Conservation (phyloP, 441 rosid species). For the Aleurites moluccanus region DNA sequence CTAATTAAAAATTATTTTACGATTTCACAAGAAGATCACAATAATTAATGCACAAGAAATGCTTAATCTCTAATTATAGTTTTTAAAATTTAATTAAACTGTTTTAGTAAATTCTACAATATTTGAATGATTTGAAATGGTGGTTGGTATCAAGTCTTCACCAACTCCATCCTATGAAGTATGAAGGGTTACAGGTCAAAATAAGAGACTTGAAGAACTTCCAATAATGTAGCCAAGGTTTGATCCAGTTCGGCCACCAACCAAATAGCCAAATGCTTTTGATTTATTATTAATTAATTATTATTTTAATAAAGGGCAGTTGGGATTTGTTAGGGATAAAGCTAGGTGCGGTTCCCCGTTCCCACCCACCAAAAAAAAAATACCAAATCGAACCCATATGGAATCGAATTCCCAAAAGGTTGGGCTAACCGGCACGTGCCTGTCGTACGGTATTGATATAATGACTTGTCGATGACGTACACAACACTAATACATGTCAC, state of each 20-base stretch:
- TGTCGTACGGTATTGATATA: slow-evolving; percentile 1
- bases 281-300: background rate
- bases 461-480: background rate
- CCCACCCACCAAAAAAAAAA: too few relatives aligned
- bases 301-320: slow-evolving; percentile 25
- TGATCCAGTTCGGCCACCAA: slow-evolving; percentile 23
- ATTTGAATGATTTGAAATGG: background rate
- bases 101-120: too few relatives aligned
- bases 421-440: slow-evolving; percentile 29
- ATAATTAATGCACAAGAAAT: too few relatives aligned
- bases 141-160: background rate
- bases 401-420: slow-evolving; percentile 21
- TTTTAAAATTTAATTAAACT: too few relatives aligned
- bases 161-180: background rate
- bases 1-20: too few relatives aligned
- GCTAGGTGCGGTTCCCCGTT: slow-evolving; percentile 35
- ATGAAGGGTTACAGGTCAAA: background rate
- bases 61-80: too few relatives aligned
- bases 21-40: too few relatives aligned
- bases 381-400: too few relatives aligned
- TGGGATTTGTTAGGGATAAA: slow-evolving; percentile 27
- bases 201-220: background rate
- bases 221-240: background rate
- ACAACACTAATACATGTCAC: background rate
- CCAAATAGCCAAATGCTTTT: background rate